Conservation (phyloP, 2,329 filamentous ascomycete genomes). For the Stemphylium beticola region DNA sequence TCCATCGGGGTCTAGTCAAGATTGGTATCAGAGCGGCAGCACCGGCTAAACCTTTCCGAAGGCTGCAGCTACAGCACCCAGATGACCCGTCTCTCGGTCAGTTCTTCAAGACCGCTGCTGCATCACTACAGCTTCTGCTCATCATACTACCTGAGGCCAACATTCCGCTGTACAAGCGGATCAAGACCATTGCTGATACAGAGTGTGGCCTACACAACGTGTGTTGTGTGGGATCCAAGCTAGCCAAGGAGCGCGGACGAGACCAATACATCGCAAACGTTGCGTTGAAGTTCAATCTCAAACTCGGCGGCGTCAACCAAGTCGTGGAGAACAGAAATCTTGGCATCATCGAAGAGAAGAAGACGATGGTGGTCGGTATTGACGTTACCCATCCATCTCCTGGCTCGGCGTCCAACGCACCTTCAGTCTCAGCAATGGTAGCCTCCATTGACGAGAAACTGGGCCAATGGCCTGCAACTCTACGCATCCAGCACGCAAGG, state of each 20-base stretch:
- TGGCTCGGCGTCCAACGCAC: conserved; percentile 62
- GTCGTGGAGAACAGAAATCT: conserved; percentile 60
- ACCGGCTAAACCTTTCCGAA: conserved; percentile 4
- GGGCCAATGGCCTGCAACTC: conserved; percentile 75
- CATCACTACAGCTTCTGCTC: conserved; percentile 17
- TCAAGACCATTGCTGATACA: conserved; percentile 32
- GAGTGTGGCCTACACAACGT: conserved; percentile 29
- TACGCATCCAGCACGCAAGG: conserved; percentile 67
- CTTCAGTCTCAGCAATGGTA: conserved; percentile 80
- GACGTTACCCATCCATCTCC: conserved; percentile 88
- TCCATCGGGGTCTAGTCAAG: conserved; percentile 12
- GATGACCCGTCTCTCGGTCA: conserved; percentile 12
- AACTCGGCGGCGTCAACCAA: conserved; percentile 63
- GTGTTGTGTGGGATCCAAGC: conserved; percentile 42
- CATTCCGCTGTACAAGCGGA: conserved; percentile 26
- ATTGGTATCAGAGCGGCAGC: conserved; percentile 18
- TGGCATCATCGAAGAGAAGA: conserved; percentile 61
- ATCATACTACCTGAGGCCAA: conserved; percentile 27
- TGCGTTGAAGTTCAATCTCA: conserved; percentile 62
- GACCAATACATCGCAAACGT: conserved; percentile 44
- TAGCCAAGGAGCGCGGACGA: conserved; percentile 47
- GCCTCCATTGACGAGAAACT: conserved; percentile 72
- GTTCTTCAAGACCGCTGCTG: conserved; percentile 3
- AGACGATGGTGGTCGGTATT: conserved; percentile 85
- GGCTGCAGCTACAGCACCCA: conserved; percentile 4